Conservation (phyloP, 1,284 basidiomycete genomes). For the Apiotrichum gracile region DNA sequence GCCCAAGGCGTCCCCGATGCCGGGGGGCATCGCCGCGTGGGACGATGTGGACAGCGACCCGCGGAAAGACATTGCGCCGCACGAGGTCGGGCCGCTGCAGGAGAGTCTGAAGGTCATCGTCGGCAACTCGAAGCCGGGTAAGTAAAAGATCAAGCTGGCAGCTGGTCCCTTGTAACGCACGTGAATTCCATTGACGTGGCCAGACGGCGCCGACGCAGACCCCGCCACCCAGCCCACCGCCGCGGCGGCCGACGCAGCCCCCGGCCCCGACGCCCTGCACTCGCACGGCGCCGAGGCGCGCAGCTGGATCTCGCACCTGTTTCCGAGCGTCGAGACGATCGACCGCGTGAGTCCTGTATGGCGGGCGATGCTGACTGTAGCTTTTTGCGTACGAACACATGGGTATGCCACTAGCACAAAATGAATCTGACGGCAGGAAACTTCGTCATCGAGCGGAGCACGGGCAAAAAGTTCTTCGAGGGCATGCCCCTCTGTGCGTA, state of each 20-base stretch:
- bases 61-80: background rate
- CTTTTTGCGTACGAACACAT: conserved; percentile 43
- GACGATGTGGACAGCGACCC: too few relatives aligned
- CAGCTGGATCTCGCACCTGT: conserved; percentile 36
- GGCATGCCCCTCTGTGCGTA: conserved; percentile 71
- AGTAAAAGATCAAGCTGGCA: background rate
- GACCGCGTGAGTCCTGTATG: conserved; percentile 27
- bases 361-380: conserved; percentile 14
- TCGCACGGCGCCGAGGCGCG: conserved; percentile 19
- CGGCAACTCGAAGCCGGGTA: conserved; percentile 11
- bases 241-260: conserved; percentile 8
- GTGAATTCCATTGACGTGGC: too few relatives aligned
- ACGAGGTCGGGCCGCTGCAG: conserved; percentile 27
- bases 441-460: conserved; percentile 58
- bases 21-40: too few relatives aligned
- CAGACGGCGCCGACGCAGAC: too few relatives aligned
- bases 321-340: conserved; percentile 33
- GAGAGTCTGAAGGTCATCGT: conserved; percentile 32
- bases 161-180: too few relatives aligned
- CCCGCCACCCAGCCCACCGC: too few relatives aligned
- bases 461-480: conserved; percentile 64
- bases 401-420: too few relatives aligned
- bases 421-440: conserved; percentile 57
- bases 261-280: conserved; percentile 32
- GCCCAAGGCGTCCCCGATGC: too few relatives aligned